phyloP scores from a whole-genome alignment of 208 protist genomes.

The Leishmania amazonensis region DNA sequence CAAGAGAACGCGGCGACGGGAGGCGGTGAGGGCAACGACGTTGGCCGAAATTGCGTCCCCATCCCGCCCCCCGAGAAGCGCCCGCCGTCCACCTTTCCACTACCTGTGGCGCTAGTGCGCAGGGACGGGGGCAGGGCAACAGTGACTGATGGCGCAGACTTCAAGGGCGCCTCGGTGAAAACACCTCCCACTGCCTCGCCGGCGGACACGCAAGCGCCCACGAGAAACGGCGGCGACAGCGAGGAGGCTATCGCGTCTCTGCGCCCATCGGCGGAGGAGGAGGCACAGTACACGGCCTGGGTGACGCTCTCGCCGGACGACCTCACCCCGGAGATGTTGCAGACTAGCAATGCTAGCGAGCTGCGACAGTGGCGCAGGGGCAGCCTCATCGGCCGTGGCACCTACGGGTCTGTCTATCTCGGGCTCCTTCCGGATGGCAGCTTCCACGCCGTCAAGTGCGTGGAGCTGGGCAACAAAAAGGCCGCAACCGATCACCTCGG shows the following conservation, averaged over 20 bases:
- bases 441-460: constrained; percentile 91
- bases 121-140: background rate
- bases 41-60: background rate
- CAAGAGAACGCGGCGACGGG: background rate
- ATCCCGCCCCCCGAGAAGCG: constrained; percentile 10
- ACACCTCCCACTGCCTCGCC: background rate
- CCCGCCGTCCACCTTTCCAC: constrained; percentile 8
- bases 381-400: constrained; percentile 85
- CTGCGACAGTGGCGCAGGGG: constrained; percentile 79
- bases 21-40: background rate
- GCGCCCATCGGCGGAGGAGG: constrained; percentile 62
- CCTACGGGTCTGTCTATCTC: constrained; percentile 92
- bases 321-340: constrained; percentile 89
- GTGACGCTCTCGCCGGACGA: constrained; percentile 63
- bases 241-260: constrained; percentile 47
- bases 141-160: background rate
- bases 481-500: constrained; percentile 53
- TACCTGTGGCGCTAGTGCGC: background rate
- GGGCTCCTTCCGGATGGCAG: constrained; percentile 80
- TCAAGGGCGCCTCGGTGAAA: background rate
- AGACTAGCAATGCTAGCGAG: constrained; percentile 72
- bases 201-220: background rate
- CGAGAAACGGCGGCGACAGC: constrained; percentile 7
- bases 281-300: constrained; percentile 79
- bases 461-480: constrained; percentile 57